Percentiles rank a stretch among this genome's conserved stretches.
Conservation (phyloP, 352 stramenopile species). For the Pythium volutum region DNA sequence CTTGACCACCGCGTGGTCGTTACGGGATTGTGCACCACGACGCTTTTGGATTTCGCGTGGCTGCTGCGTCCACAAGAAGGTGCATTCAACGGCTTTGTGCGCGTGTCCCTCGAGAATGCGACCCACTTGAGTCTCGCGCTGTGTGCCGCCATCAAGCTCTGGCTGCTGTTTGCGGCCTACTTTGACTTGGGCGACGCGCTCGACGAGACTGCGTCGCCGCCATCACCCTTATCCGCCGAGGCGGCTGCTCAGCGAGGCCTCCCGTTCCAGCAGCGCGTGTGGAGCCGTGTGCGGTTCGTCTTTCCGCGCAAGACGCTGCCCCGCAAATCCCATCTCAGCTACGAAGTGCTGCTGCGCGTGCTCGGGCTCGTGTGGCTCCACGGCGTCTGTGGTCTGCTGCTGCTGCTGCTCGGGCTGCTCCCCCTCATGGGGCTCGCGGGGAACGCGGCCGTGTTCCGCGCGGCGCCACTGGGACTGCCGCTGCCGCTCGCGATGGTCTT, state of each 20-base stretch:
- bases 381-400: slow-evolving; percentile 43
- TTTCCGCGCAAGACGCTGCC: slow-evolving; percentile 71
- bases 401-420: slow-evolving; percentile 51
- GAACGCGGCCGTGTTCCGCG: slow-evolving; percentile 46
- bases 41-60: slow-evolving; percentile 57
- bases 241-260: slow-evolving; percentile 6
- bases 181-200: slow-evolving; percentile 47
- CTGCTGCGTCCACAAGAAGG: slow-evolving; percentile 60
- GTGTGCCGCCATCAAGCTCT: slow-evolving; percentile 59
- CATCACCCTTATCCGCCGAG: slow-evolving; percentile 8
- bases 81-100: slow-evolving; percentile 65
- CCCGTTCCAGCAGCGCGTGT: slow-evolving; percentile 30
- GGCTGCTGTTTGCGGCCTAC: slow-evolving; percentile 68
- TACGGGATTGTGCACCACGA: slow-evolving; percentile 41
- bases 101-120: slow-evolving; percentile 37
- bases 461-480: slow-evolving; percentile 43
- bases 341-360: slow-evolving; percentile 70
- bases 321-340: slow-evolving; percentile 50
- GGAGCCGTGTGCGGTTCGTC: slow-evolving; percentile 57
- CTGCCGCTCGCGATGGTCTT: slow-evolving; percentile 63
- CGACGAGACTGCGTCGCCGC: slow-evolving; percentile 22
- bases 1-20: slow-evolving; percentile 59
- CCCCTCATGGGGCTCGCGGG: slow-evolving; percentile 39
- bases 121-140: slow-evolving; percentile 45
- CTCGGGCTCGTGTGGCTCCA: slow-evolving; percentile 72